phyloP scores from a whole-genome alignment of 768 basidiomycete genomes.

The Tulasnella sp. region DNA sequence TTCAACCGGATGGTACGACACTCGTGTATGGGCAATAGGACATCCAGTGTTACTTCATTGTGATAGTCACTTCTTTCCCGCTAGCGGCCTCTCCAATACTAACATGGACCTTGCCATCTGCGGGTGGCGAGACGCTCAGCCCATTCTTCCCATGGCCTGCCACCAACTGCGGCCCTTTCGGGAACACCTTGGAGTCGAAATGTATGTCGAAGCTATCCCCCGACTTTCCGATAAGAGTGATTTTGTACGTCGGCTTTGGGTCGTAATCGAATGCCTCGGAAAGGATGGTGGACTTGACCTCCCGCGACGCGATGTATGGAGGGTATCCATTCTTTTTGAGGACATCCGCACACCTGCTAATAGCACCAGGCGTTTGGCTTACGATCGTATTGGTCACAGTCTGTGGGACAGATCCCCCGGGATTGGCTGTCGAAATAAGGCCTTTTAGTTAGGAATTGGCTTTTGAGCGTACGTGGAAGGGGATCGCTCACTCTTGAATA shows the following conservation, averaged over 20 bases:
- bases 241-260: background rate
- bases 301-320: background rate
- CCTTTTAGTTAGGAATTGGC: background rate
- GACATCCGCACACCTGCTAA: background rate
- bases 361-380: background rate
- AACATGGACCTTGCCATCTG: too few relatives aligned
- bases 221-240: background rate
- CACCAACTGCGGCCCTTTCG: background rate
- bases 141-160: background rate
- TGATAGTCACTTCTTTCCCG: too few relatives aligned
- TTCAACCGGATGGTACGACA: too few relatives aligned
- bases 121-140: too few relatives aligned
- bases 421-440: background rate
- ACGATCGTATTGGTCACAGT: background rate
- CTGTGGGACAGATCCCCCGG: background rate
- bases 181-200: background rate
- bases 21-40: too few relatives aligned
- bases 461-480: background rate
- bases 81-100: too few relatives aligned
- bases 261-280: background rate
- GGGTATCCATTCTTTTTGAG: background rate
- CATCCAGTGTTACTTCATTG: too few relatives aligned
- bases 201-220: background rate
- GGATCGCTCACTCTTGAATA: conserved; percentile 8
- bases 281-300: background rate